Conservation (phyloP, 345 rosid species). For the Tarenaya hassleriana region DNA sequence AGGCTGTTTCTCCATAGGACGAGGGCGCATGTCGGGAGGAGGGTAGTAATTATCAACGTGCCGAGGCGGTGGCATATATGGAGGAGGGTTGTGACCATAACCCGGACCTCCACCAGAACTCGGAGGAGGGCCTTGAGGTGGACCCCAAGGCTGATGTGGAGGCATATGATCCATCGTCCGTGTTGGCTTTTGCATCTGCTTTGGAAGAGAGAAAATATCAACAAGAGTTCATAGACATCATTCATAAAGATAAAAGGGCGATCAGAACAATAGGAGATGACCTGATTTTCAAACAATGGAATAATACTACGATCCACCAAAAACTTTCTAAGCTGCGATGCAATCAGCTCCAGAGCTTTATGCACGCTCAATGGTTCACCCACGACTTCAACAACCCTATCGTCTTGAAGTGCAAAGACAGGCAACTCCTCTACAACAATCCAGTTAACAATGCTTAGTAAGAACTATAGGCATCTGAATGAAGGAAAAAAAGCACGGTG, state of each 20-base stretch:
- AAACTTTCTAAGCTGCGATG: conserved; percentile 93
- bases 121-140: conserved; percentile 78
- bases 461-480: not conserved
- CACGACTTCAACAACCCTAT: conserved; percentile 90
- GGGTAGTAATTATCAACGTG: conserved; percentile 78
- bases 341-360: conserved; percentile 85
- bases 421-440: conserved; percentile 82
- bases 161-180: conserved; percentile 83
- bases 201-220: conserved; percentile 8
- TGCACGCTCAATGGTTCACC: conserved; percentile 87
- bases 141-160: conserved; percentile 92
- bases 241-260: not conserved
- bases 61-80: conserved; percentile 72
- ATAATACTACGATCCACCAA: conserved; percentile 94
- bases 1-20: conserved; percentile 84
- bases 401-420: conserved; percentile 93
- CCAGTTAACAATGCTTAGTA: conserved; percentile 13
- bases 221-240: not conserved
- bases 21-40: conserved; percentile 71
- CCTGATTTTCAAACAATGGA: conserved; percentile 82
- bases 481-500: too few species aligned
- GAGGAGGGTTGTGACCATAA: conserved; percentile 67
- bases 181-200: conserved; percentile 81
- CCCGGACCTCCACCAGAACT: conserved; percentile 65
- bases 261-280: conserved; percentile 23